Evolutionary conservation across 164 flowering plant species (phyloP), one percentile per base, ranked within the genome.

Genomic region (Macadamia integrifolia): DNA sequence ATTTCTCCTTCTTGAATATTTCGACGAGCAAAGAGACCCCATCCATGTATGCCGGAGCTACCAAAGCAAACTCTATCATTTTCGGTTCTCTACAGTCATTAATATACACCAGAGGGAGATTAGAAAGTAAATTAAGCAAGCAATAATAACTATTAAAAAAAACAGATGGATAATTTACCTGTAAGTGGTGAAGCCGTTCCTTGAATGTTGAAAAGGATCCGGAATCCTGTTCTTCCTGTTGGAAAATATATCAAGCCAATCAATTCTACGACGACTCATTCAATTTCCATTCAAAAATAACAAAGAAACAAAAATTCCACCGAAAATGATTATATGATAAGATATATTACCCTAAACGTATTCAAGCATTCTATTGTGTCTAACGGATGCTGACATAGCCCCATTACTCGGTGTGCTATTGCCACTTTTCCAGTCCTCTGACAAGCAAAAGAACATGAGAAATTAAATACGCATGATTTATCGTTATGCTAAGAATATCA

Each of bases 1-100:
- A 95, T 95, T 73, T 92, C 97, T 79, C 99, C 99, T 86, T 92
- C 99, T 74, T 84, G 96, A 76, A 95, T 91, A 64, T 80, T 76
- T 66, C 82, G 75, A 18, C 91, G 88, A 46, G 99, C 98, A 77
- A 95, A 95, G 50, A 95, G 98, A 58, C 99, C 98, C 98, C 99
- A 92, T 48, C 98, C 94, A 78, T 95, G 99, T 80, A 95, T 91
- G 46, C 92, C 94, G 71, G 99, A 95, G 85, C 86, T 80, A 64
- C 99, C 99, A 74, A 88, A 86, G 84, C 97, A 90, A 64, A 91
- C 93, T 64, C 90, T 81, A 58, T 83, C 82, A 57, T 81, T 82
- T 80, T 92, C 96, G 2, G 96, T 89, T 75, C 76, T 85, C 98
- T 92, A 87, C 30, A 73, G 23, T 66, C 69, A 75, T 43, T 63